phyloP scores from a whole-genome alignment of 176 grass and related monocot genomes.

The Carex littledalei region DNA sequence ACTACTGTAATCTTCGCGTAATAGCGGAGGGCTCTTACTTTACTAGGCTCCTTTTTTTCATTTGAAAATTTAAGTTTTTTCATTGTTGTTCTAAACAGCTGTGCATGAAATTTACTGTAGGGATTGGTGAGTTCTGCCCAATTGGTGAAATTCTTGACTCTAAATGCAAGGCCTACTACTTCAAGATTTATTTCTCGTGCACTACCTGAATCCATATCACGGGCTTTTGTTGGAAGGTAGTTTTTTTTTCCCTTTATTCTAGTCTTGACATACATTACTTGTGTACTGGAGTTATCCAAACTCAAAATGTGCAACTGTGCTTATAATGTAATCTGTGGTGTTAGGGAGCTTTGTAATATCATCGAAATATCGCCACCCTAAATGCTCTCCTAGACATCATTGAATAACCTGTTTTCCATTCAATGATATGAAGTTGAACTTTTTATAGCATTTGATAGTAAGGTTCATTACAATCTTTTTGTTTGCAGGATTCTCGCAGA shows the following conservation, averaged over 20 bases:
- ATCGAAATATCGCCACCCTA: not conserved
- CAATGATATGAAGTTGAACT: not conserved
- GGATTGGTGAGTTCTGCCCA: conserved; percentile 92
- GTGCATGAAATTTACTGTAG: conserved; percentile 41
- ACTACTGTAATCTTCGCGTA: not conserved
- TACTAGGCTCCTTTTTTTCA: not conserved
- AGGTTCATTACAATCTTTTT: conserved; percentile 8
- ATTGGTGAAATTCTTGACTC: conserved; percentile 73
- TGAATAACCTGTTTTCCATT: not conserved
- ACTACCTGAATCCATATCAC: conserved; percentile 76
- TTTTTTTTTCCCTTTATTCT: not conserved
- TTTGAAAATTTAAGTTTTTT: conserved; percentile 8
- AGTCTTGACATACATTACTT: not conserved
- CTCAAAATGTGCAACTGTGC: not conserved
- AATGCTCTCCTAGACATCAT: not conserved
- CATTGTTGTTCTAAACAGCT: conserved; percentile 24
- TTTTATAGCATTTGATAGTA: not conserved
- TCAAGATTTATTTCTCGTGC: conserved; percentile 68
- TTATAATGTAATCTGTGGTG: not conserved
- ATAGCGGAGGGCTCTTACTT: not conserved
- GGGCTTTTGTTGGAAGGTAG: conserved; percentile 96
- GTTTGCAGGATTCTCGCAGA: conserved; percentile 89
- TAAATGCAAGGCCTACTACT: conserved; percentile 79
- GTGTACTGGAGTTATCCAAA: not conserved
- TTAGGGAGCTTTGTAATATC: not conserved